phyloP scores from a whole-genome alignment of 2,329 filamentous ascomycete species.

The Alternaria burnsii region DNA sequence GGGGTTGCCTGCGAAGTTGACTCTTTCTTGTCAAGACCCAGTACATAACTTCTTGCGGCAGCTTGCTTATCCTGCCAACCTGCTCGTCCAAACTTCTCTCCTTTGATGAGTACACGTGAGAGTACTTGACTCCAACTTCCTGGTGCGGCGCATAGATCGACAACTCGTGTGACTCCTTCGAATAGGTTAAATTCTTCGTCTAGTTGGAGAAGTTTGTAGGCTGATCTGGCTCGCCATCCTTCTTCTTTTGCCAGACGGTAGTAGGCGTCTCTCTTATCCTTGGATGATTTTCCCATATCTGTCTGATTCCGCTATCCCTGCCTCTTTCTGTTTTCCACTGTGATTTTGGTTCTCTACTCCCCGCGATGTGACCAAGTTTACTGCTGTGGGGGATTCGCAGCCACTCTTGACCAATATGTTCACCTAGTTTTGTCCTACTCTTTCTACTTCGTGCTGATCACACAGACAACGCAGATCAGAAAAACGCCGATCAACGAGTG shows the following conservation, averaged over 20 bases:
- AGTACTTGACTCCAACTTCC: conserved; percentile 98
- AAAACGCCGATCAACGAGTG: conserved; percentile 10
- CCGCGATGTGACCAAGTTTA: not conserved
- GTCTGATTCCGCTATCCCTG: not conserved
- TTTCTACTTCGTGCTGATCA: not conserved
- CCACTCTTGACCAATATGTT: not conserved
- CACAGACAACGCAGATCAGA: no score
- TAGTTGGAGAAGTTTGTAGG: conserved; percentile 95
- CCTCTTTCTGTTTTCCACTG: not conserved
- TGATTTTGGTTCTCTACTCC: not conserved
- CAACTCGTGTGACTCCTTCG: conserved; percentile 86
- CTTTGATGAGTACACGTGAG: conserved; percentile 90
- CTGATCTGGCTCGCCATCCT: conserved; percentile 94
- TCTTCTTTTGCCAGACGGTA: conserved; percentile 98
- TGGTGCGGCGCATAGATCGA: conserved; percentile 94
- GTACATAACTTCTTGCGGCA: conserved; percentile 68
- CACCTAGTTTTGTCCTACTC: not conserved
- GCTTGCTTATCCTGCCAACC: conserved; percentile 88
- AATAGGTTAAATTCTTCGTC: conserved; percentile 98
- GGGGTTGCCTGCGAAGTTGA: not conserved
- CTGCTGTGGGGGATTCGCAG: not conserved
- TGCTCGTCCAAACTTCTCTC: conserved; percentile 84
- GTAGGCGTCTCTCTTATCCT: conserved; percentile 98
- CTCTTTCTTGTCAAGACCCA: conserved; percentile 46
- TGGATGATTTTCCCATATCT: conserved; percentile 92